Evolutionary conservation across 225 moss, liverwort and hornwort genomes (phyloP), one percentile per base, ranked within the genome.

Genomic region (Anthoceros angustus): DNA sequence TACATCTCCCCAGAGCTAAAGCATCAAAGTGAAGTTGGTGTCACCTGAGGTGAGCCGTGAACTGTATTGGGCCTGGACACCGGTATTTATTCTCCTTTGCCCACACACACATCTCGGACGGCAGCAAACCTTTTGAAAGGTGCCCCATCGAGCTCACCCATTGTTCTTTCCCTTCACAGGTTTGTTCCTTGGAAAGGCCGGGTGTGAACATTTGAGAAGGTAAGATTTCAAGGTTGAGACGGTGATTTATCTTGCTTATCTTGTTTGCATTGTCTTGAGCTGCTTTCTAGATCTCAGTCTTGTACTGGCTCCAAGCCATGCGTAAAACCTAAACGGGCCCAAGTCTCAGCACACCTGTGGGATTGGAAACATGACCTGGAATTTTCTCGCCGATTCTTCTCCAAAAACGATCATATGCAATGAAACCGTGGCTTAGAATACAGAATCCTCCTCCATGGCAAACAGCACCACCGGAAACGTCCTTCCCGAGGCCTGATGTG

Each of bases 161-260:
- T 92, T 20, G 89, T n/a, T 88, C 77, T 93, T 93, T 80, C 85
- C 87, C 39, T 89, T 93, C 50, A 93, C 92, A 48, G 92, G 92
- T 69, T 93, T 93, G 80, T 93, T 85, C 32, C 32, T 32, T 32
- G 32, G 2, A 32, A 32, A 32, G 4, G 32, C 32, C 4, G 32
- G 32, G 32, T 32, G 32, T 32, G 32, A 32, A 32, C 32, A 32
- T 32, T 32, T 4, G 4, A 32, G 32, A 32, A 4, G 32, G 32
- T 32, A 32, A 32, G n/a, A n/a, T n/a, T n/a, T n/a, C n/a, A n/a
- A n/a, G n/a, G n/a, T n/a, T n/a, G n/a, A n/a, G n/a, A n/a, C n/a
- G n/a, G n/a, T n/a, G n/a, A n/a, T n/a, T n/a, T n/a, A n/a, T n/a
- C n/a, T n/a, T n/a, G n/a, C n/a, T n/a, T n/a, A n/a, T n/a, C n/a